Evolutionary conservation across 179 eudicot species (phyloP), one percentile per base, ranked within the genome.

Genomic region (Patellifolia procumbens): DNA sequence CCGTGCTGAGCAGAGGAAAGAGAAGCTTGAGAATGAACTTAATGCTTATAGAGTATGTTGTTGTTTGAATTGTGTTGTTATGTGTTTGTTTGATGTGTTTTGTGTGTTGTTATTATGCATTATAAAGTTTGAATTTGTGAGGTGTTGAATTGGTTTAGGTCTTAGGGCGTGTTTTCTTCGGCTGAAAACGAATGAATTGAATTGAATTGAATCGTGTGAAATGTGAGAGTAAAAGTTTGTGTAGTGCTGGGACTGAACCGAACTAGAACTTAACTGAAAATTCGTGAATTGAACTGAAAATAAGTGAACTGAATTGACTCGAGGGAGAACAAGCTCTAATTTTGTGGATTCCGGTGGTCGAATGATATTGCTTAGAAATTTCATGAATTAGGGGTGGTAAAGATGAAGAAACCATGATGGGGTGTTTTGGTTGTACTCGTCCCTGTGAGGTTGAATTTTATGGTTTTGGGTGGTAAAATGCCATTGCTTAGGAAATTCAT

Each of bases 1-100:
- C 0, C 81, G 93, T 75, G 95, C 93, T 8, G 97, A 92, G 73
- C 83, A 66, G 81, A 81, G 86, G 87, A 90, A 83, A 78, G 97
- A 87, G 82, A 94, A 88, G 81, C 91, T 94, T 24, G 98, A 94
- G 86, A 91, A 83, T 56, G 97, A 92, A 49, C 93, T 94, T 51
- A 94, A 89, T 86, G 93, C 95, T 70, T 94, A 88, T 80, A 79
- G 93, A 82, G 98, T 94, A 73, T 73, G 67, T 0, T 65, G 0
- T 7, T 46, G 13, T 17, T 4, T 34, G 12, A 2, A 15, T 63
- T 63, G 6, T 35, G 4, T 26, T 12, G 34, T 62, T 48, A 7
- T 70, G 5, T 34, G 60, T 6, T 17, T 13, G 9, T 5, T 74
- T 3, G 15, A 48, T 32, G 4, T 55, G 31, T 20, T 63, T 39